Evolutionary conservation across 192 early-diverging fungal species (phyloP), one percentile per base, ranked within the genome.

Genomic region (Coemansia erecta): DNA sequence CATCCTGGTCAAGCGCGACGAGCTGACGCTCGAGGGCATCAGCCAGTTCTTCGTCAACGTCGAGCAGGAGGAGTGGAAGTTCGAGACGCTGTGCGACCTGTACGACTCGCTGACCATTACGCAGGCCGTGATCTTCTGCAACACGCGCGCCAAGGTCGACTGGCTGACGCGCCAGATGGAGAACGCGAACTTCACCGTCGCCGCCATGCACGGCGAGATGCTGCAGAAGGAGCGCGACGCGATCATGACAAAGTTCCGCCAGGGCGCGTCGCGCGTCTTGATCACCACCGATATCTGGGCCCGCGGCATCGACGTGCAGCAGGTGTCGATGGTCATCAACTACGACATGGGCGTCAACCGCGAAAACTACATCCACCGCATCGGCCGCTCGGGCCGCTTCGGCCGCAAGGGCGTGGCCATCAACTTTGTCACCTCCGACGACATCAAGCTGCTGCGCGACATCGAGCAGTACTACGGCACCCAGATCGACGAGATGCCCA

Each of bases 161-260:
- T 97, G 94, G 94, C 82, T 99, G 49, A 92, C 97, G 22, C 88
- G 89, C 53, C 93, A 97, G 72, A 94, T 99, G 92, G 85, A 92
- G 53, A 90, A 90, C 49, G 89, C 90, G n/a, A 94, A 98, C 64
- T 99, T 99, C 66, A 97, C 97, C 9, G 95, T 99, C 3, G 92
- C 95, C 8, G 84, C 97, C 14, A 97, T 99, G 97, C 97, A 99
- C 75, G 97, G 95, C 72, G 97, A 99, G 55, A 99, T 99, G 97
- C 89, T 92, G 33, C 95, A 97, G 76, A 91, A 94, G 70, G 94
- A 98, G 64, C 89, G 97, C 65, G 95, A 97, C 65, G 87, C 90
- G 17, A 94, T 99, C 53, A 99, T 99, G 97, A 84, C 88, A 52
- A 93, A 96, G 67, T 99, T 99, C 82, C 85, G 97, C 24, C 90